Evolutionary conservation across 805 yeast species (phyloP).

Genomic region (Kuraishia piskuri): DNA sequence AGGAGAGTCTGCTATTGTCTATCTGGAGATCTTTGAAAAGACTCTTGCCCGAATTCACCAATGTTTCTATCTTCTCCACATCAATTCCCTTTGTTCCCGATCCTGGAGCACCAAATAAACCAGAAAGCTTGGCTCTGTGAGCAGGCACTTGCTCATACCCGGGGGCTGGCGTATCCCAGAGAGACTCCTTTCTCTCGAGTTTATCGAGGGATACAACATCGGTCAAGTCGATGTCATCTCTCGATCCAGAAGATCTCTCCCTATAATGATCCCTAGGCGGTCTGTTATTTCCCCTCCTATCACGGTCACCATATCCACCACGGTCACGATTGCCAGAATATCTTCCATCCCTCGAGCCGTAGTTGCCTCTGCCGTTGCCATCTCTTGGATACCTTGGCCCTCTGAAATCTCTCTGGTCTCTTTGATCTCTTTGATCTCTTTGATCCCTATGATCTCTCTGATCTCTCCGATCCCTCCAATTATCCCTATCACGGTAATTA

Average conservation of each 20-base stretch:
- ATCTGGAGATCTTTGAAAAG: conserved; percentile 8
- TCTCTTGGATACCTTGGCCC: neutral
- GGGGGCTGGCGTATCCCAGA: conserved; percentile 66
- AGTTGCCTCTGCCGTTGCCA: neutral
- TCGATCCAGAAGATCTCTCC: neutral
- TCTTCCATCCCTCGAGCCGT: neutral
- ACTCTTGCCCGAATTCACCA: conserved; percentile 9
- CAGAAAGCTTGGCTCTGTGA: conserved; percentile 69
- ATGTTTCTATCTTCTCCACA: conserved; percentile 21
- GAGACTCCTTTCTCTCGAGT: conserved; percentile 38
- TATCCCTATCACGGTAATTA: neutral
- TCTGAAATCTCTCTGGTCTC: neutral
- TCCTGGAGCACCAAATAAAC: conserved; percentile 72
- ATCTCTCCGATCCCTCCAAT: neutral
- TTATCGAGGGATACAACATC: conserved; percentile 39
- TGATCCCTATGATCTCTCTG: neutral
- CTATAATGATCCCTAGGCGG: neutral
- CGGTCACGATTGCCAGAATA: neutral
- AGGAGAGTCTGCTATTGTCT: conserved; percentile 15
- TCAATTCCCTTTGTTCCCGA: conserved; percentile 32
- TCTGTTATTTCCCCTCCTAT: neutral
- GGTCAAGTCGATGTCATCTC: conserved; percentile 23
- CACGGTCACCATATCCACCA: neutral
- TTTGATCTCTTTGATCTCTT: neutral
- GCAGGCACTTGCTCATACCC: conserved; percentile 72